Percentiles rank a stretch among this genome's conserved stretches.
phyloP scores from a whole-genome alignment of 768 basidiomycete genomes.

The Mycena chlorophos region DNA sequence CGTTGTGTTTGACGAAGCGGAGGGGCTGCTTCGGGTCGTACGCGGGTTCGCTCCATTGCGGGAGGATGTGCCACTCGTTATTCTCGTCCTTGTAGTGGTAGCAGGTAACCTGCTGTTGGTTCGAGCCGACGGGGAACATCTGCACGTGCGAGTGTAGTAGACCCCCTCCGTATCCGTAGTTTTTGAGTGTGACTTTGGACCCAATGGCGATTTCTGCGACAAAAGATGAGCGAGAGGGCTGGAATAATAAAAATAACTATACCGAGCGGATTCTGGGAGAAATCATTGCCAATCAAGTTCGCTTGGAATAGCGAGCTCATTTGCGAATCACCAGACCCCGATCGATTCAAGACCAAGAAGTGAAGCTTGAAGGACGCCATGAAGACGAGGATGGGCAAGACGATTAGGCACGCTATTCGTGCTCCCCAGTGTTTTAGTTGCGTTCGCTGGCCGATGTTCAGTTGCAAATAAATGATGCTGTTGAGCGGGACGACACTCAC shows the following conservation, averaged over 20 bases:
- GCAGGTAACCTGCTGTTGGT: conserved; percentile 96
- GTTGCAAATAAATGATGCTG: conserved; percentile 3
- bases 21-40: conserved; percentile 70
- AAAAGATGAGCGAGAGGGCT: background rate
- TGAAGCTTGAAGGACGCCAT: conserved; percentile 95
- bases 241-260: conserved; percentile 24
- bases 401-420: conserved; percentile 78
- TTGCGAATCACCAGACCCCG: conserved; percentile 95
- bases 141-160: conserved; percentile 97
- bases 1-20: conserved; percentile 71
- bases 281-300: conserved; percentile 92
- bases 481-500: conserved; percentile 47
- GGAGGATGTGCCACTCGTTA: conserved; percentile 86
- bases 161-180: conserved; percentile 97
- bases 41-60: conserved; percentile 73
- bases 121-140: conserved; percentile 86
- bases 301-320: conserved; percentile 99
- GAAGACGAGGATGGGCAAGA: conserved; percentile 90
- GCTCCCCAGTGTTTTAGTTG: conserved; percentile 92
- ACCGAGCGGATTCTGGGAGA: conserved; percentile 87
- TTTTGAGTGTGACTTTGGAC: conserved; percentile 90
- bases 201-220: conserved; percentile 80
- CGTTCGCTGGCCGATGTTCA: conserved; percentile 55
- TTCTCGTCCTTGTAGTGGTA: conserved; percentile 99
- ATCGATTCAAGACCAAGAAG: conserved; percentile 90